Percentiles rank a stretch among this genome's conserved stretches.
Conservation (phyloP, 768 basidiomycete genomes). For the Gymnopilus junonius region DNA sequence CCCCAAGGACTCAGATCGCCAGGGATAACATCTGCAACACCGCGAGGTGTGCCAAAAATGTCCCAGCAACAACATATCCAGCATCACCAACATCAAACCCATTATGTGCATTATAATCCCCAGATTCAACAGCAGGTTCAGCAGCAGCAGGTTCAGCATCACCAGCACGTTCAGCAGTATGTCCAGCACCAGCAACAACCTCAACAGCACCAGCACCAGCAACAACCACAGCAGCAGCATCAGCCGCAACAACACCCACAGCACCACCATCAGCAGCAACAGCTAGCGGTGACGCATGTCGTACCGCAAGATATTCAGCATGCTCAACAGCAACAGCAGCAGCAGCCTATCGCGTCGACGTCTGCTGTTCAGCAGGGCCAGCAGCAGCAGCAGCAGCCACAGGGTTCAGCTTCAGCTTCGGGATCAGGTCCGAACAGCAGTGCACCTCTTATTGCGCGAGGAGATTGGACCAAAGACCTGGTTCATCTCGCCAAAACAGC, state of each 20-base stretch:
- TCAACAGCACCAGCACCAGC: conserved; percentile 28
- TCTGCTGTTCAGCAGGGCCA: conserved; percentile 1
- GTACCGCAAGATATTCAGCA: conserved; percentile 36
- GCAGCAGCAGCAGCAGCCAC: conserved; percentile 25
- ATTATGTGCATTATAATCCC: conserved; percentile 23
- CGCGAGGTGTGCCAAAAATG: conserved; percentile 37
- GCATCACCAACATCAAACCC: conserved; percentile 33
- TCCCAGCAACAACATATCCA: conserved; percentile 46
- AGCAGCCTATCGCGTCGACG: conserved; percentile 5
- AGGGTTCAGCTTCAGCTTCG: conserved; percentile 16
- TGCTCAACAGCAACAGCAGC: conserved; percentile 24
- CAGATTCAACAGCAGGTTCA: conserved; percentile 34
- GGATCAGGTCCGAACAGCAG: neutral
- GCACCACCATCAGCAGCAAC: conserved; percentile 40
- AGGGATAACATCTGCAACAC: conserved; percentile 25
- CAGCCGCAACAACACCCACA: conserved; percentile 35
- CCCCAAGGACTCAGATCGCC: conserved; percentile 47
- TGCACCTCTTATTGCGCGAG: conserved; percentile 70
- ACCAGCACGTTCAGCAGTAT: conserved; percentile 34
- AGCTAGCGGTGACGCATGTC: conserved; percentile 29
- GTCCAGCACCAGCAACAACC: conserved; percentile 33
- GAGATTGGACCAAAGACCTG: conserved; percentile 87
- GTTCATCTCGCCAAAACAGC: conserved; percentile 88
- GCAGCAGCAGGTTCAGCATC: conserved; percentile 42
- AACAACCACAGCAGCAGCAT: conserved; percentile 31